Evolutionary conservation across 2,329 filamentous ascomycete species (phyloP), one percentile per base, ranked within the genome.

Genomic region (Aspergillaceae sp.): DNA sequence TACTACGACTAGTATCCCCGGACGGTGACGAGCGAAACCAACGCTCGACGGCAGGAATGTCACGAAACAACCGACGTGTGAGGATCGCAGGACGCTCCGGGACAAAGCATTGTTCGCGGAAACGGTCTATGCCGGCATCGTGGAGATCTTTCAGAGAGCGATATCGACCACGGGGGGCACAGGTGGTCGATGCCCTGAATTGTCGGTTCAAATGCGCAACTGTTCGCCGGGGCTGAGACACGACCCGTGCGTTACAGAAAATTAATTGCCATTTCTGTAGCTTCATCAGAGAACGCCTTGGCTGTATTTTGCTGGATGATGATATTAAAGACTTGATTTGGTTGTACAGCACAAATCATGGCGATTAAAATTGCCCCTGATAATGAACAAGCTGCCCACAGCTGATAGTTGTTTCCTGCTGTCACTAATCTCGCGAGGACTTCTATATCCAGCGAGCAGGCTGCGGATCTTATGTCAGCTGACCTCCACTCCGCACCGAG

Each of bases 11-110:
- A 59, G 51, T 51, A 67, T 19, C 19, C 19, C 19, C 19, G 19
- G 19, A 19, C 19, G 54, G 54, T 67, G 56, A 53, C 67, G 48
- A 47, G 28, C 48, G 47, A 55, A 87, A 86, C 84, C 84, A 86
- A 51, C 76, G 78, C 3, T 56, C 57, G 19, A 73, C 64, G 1
- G 80, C 80, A 0, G 80, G 78, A 1, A 83, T 58, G 7, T 65
- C 42, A 28, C 53, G 51, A 42, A 76, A 76, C 2, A 60, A 56
- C 5, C 60, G 58, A 30, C 64, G 61, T n/a, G 71, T 72, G 4
- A 80, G 66, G 11, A 82, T 61, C 7, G 73, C 62, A 2, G 83
- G 83, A 11, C 60, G 65, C 41, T 76, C 72, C 1, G 75, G 69
- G 1, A 58, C 51, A 56, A 84, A 81, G 33, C 74, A 80, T 33